Evolutionary conservation across 1,139 yeast genomes (phyloP).

Genomic region (Hansenula lynferdii): DNA sequence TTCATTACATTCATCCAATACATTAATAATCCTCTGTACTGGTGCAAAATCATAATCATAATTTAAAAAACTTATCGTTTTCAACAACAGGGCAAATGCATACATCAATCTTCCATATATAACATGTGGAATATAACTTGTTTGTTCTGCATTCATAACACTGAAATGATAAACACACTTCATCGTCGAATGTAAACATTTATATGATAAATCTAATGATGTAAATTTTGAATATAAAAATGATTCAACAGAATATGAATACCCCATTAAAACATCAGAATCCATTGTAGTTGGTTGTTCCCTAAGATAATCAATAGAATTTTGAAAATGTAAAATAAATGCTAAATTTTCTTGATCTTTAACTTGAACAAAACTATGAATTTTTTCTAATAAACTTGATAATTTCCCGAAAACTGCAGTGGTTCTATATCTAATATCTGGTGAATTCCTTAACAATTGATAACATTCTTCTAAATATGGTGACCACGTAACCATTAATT

Average conservation of each 20-base stretch:
- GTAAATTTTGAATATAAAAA: constrained; percentile 72
- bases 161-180: constrained; percentile 47
- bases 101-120: constrained; percentile 62
- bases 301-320: constrained; percentile 33
- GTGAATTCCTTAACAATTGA: constrained; percentile 35
- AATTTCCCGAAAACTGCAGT: constrained; percentile 59
- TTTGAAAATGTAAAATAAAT: constrained; percentile 38
- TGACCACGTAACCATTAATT: constrained; percentile 47
- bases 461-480: constrained; percentile 57
- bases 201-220: constrained; percentile 36
- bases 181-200: constrained; percentile 53
- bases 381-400: constrained; percentile 56
- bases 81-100: constrained; percentile 30
- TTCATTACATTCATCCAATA: constrained; percentile 11
- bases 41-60: constrained; percentile 12
- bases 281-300: constrained; percentile 15
- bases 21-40: constrained; percentile 12
- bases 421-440: constrained; percentile 28
- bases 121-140: constrained; percentile 57
- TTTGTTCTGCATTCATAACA: constrained; percentile 34
- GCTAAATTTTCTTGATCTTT: constrained; percentile 29
- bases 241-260: constrained; percentile 65
- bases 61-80: constrained; percentile 16
- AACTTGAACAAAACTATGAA: constrained; percentile 47
- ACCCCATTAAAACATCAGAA: constrained; percentile 23